Conservation (phyloP, 1,284 basidiomycete species). For the Crocinoboletus sp. region DNA sequence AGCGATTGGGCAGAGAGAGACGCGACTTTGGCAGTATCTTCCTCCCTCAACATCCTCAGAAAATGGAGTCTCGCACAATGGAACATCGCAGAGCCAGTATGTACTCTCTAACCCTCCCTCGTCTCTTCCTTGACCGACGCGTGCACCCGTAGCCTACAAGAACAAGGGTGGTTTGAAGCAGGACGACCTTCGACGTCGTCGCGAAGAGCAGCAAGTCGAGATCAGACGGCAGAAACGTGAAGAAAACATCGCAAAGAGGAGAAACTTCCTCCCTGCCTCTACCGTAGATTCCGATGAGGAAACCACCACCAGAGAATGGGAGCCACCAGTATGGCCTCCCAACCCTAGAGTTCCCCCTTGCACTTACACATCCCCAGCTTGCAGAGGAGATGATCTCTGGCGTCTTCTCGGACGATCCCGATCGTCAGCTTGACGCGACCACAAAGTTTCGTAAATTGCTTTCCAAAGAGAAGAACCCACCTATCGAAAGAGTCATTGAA, state of each 20-base stretch:
- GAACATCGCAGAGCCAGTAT: slow-evolving; percentile 62
- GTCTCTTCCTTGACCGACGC: slow-evolving; percentile 12
- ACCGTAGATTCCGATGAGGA: slow-evolving; percentile 86
- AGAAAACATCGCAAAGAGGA: slow-evolving; percentile 94
- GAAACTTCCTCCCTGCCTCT: slow-evolving; percentile 80
- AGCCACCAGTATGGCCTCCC: slow-evolving; percentile 59
- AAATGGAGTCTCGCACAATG: slow-evolving; percentile 56
- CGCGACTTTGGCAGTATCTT: slow-evolving; percentile 24
- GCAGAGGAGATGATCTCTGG: slow-evolving; percentile 91
- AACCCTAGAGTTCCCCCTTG: neutral
- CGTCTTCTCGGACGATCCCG: slow-evolving; percentile 89
- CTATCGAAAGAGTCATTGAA: slow-evolving; percentile 99
- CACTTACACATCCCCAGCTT: slow-evolving; percentile 45
- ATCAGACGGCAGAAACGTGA: slow-evolving; percentile 96
- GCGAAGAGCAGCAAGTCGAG: slow-evolving; percentile 97
- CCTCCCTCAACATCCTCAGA: slow-evolving; percentile 11
- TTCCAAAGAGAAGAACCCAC: slow-evolving; percentile 99
- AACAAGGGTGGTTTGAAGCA: slow-evolving; percentile 81
- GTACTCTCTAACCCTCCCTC: slow-evolving; percentile 21
- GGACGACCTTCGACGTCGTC: slow-evolving; percentile 87
- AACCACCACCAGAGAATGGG: slow-evolving; percentile 64
- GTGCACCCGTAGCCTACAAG: slow-evolving; percentile 50
- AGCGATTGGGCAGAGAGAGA: slow-evolving; percentile 11
- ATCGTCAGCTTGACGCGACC: slow-evolving; percentile 93
- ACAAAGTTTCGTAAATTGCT: slow-evolving; percentile 97